These are phyloP conservation scores for Cornus kousa DNA, from an alignment of 148 eudicot species.

Conservation along the genomic window DNA sequence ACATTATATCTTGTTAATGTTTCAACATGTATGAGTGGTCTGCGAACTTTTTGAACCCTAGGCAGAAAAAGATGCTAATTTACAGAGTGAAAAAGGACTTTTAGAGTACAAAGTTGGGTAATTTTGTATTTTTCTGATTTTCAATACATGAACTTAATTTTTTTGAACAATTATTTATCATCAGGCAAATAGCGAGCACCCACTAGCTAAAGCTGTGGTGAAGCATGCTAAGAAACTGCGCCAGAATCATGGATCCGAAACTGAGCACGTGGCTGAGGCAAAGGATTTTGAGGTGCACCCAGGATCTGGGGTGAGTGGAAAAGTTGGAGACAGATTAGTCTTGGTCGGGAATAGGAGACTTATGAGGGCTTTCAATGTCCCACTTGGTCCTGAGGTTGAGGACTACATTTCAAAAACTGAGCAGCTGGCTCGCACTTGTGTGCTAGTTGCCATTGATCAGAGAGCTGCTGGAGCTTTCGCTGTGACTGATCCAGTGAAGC, in stretches of 20 bases:
- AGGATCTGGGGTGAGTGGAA: conserved; percentile 92
- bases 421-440: conserved; percentile 79
- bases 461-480: conserved; percentile 83
- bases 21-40: not conserved
- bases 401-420: conserved; percentile 57
- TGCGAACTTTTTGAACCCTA: not conserved
- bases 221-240: conserved; percentile 72
- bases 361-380: conserved; percentile 51
- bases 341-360: conserved; percentile 91
- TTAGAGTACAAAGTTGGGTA: not conserved
- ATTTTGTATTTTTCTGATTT: not conserved
- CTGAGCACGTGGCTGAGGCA: conserved; percentile 51
- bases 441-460: conserved; percentile 76
- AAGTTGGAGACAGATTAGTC: conserved; percentile 63
- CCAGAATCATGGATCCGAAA: conserved; percentile 35
- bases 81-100: not conserved
- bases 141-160: not conserved
- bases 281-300: conserved; percentile 89
- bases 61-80: not conserved
- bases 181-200: conserved; percentile 96
- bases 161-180: not conserved
- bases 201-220: conserved; percentile 83
- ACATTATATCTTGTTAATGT: no score
- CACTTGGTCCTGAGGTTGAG: conserved; percentile 56
- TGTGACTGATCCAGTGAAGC: conserved; percentile 94